A percentile compares a stretch with the other conserved stretches of the same genome.
These are phyloP conservation scores for Pseudocercospora ulei DNA, from an alignment of 2,329 filamentous ascomycete genomes.

Conservation along the genomic window DNA sequence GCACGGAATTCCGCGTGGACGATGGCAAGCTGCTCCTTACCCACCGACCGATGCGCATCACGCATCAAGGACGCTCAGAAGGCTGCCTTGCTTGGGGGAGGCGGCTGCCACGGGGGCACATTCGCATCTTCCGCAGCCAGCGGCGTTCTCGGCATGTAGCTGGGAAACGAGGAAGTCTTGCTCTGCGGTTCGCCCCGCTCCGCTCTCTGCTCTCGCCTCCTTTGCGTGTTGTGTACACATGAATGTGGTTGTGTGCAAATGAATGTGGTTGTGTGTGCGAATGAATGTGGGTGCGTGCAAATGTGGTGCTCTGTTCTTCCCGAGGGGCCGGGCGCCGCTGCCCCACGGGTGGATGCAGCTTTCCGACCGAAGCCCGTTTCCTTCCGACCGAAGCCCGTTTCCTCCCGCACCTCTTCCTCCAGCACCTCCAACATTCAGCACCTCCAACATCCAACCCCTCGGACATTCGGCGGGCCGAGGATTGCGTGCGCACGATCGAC, in stretches of 20 bases:
- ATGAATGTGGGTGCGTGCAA: no score
- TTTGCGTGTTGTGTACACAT: no score
- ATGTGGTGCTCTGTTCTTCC: no score
- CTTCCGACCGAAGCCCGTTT: no score
- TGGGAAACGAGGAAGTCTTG: slow-evolving; percentile 6
- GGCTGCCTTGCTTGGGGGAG: background rate
- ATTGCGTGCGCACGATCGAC: no score
- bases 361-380: no score
- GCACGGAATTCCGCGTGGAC: slow-evolving; percentile 20
- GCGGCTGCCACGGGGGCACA: background rate
- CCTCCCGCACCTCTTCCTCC: no score
- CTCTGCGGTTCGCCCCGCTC: background rate
- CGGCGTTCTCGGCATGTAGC: slow-evolving; percentile 7
- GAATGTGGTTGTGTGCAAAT: background rate
- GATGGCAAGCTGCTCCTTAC: slow-evolving; percentile 17
- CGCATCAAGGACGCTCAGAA: slow-evolving; percentile 9
- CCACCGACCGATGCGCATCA: slow-evolving; percentile 21
- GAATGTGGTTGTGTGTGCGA: background rate
- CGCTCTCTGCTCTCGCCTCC: background rate
- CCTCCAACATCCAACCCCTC: no score
- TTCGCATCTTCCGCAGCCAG: slow-evolving; percentile 11
- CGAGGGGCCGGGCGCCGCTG: no score
- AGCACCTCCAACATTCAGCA: no score
- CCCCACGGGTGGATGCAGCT: no score
- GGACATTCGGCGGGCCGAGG: no score